Evolutionary conservation across 1,284 basidiomycete species (phyloP).

Genomic region (Cryptococcus sp.): DNA sequence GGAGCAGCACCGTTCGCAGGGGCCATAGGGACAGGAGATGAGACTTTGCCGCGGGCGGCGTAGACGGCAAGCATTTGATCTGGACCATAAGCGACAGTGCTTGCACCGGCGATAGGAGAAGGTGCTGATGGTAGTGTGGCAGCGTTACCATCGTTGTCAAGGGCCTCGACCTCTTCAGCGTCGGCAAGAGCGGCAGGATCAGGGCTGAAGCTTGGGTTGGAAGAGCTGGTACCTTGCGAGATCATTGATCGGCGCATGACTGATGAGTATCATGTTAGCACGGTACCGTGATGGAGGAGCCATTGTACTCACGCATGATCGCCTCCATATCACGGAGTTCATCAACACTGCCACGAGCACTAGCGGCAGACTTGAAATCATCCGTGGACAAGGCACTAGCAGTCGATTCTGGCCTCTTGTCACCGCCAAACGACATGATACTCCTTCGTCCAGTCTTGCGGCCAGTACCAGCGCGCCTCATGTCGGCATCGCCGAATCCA

Average conservation of each 20-base stretch:
- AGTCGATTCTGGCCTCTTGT: slow-evolving; percentile 31
- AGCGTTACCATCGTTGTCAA: slow-evolving; percentile 15
- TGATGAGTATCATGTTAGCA: slow-evolving; percentile 9
- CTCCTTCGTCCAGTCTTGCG: slow-evolving; percentile 30
- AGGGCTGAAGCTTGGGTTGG: slow-evolving; percentile 6
- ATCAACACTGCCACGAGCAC: slow-evolving; percentile 43
- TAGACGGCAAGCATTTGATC: slow-evolving; percentile 54
- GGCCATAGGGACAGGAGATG: slow-evolving; percentile 13
- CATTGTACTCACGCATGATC: slow-evolving; percentile 30
- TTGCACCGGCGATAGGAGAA: slow-evolving; percentile 13
- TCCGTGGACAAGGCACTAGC: slow-evolving; percentile 29
- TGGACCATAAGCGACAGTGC: slow-evolving; percentile 44
- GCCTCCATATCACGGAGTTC: slow-evolving; percentile 49
- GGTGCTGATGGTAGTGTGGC: slow-evolving; percentile 9
- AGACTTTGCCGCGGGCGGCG: slow-evolving; percentile 45
- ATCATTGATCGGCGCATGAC: slow-evolving; percentile 38
- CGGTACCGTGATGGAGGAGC: neutral
- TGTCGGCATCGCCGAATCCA: slow-evolving; percentile 67
- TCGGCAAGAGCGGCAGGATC: slow-evolving; percentile 3
- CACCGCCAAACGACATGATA: slow-evolving; percentile 36
- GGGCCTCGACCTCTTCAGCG: slow-evolving; percentile 27
- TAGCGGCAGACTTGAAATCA: slow-evolving; percentile 40
- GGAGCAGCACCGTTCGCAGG: slow-evolving; percentile 9
- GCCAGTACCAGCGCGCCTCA: slow-evolving; percentile 47
- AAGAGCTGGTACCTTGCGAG: slow-evolving; percentile 20